Percentiles rank a stretch among this genome's conserved stretches.
phyloP scores from a whole-genome alignment of 179 eudicot species.

The Camellia oleifera region DNA sequence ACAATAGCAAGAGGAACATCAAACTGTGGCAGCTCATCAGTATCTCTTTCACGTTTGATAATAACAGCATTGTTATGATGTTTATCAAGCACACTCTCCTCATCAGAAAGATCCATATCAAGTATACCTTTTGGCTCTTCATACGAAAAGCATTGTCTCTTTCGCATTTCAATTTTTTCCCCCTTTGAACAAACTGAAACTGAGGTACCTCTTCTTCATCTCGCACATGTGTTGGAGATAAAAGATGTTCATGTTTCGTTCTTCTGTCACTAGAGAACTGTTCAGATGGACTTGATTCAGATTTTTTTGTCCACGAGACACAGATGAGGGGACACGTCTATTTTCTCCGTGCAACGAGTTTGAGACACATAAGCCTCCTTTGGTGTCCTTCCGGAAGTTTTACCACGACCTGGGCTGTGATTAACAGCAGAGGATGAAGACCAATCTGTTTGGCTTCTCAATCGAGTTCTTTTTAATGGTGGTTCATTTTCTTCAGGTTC shows the following conservation, averaged over 20 bases:
- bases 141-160: too few relatives aligned
- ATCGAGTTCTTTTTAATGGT: constrained; percentile 10
- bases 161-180: too few relatives aligned
- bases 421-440: background rate
- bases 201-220: too few relatives aligned
- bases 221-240: too few relatives aligned
- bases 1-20: too few relatives aligned
- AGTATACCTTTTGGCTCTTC: too few relatives aligned
- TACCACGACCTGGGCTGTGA: background rate
- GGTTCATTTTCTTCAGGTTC: constrained; percentile 20
- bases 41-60: background rate
- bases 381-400: background rate
- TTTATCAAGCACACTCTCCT: too few relatives aligned
- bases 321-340: background rate
- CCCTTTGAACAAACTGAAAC: too few relatives aligned
- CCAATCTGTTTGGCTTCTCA: constrained; percentile 6
- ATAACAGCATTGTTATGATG: background rate
- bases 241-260: too few relatives aligned
- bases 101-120: too few relatives aligned
- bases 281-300: background rate
- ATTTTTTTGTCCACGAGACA: background rate
- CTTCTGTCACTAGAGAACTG: too few relatives aligned
- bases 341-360: background rate
- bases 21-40: background rate
- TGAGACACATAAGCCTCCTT: background rate